Evolutionary conservation across 2,329 filamentous ascomycete genomes (phyloP).

Genomic region (Didymella sp.): DNA sequence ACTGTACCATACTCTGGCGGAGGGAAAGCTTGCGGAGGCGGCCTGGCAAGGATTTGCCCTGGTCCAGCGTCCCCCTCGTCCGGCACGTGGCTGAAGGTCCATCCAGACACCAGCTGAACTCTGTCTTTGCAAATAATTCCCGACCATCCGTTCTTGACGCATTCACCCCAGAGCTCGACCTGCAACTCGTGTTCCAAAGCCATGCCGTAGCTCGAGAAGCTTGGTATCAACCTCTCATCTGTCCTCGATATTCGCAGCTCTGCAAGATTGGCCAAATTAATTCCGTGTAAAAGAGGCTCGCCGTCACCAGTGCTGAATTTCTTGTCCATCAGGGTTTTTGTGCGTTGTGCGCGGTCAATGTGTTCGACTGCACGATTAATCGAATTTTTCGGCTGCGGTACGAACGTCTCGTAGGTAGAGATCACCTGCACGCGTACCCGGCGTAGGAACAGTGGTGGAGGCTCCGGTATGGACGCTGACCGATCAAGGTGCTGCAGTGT

Average conservation of each 20-base stretch:
- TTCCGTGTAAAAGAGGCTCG: slow-evolving; percentile 26
- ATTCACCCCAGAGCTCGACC: slow-evolving; percentile 37
- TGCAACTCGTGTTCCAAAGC: slow-evolving; percentile 32
- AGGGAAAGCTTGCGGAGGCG: slow-evolving; percentile 15
- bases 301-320: slow-evolving; percentile 26
- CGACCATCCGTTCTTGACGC: slow-evolving; percentile 34
- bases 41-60: not conserved
- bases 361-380: slow-evolving; percentile 12
- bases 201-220: slow-evolving; percentile 40
- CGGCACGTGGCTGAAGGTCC: slow-evolving; percentile 6
- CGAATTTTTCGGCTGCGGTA: slow-evolving; percentile 19
- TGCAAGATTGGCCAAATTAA: slow-evolving; percentile 21
- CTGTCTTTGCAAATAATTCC: slow-evolving; percentile 24
- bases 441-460: slow-evolving; percentile 34
- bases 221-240: slow-evolving; percentile 23
- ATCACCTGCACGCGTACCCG: slow-evolving; percentile 34
- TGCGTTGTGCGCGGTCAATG: slow-evolving; percentile 17
- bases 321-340: slow-evolving; percentile 26
- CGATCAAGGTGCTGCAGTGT: slow-evolving; percentile 35
- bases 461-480: slow-evolving; percentile 30
- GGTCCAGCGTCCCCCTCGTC: not conserved
- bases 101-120: slow-evolving; percentile 30
- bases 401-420: slow-evolving; percentile 22
- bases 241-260: slow-evolving; percentile 11
- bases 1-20: slow-evolving; percentile 14